A percentile compares a stretch with the other conserved stretches of the same genome.
Evolutionary conservation across 768 basidiomycete species (phyloP).

Genomic region (Russula dissimulans): DNA sequence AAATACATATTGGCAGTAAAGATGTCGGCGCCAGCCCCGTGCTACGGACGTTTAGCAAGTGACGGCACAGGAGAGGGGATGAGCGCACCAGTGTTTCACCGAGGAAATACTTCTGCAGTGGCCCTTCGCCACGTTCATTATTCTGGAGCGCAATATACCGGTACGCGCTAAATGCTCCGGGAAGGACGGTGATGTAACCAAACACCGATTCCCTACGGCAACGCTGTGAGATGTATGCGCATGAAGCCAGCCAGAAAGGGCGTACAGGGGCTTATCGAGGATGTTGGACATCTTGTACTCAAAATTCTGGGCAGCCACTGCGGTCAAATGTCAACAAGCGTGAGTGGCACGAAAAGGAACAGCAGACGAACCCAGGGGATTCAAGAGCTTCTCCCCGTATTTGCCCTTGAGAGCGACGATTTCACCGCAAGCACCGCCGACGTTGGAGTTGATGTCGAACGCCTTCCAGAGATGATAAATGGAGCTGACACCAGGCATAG

Average conservation of each 20-base stretch:
- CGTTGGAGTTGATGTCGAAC: slow-evolving; percentile 86
- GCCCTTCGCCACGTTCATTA: slow-evolving; percentile 73
- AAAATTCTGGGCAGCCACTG: slow-evolving; percentile 85
- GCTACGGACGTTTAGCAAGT: slow-evolving; percentile 30
- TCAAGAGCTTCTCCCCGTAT: slow-evolving; percentile 68
- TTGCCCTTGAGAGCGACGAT: slow-evolving; percentile 88
- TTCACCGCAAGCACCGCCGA: slow-evolving; percentile 93
- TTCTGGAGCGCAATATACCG: slow-evolving; percentile 88
- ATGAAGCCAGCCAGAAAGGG: slow-evolving; percentile 11
- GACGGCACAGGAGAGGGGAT: not conserved
- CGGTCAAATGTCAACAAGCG: not conserved
- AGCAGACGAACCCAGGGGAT: slow-evolving; percentile 44
- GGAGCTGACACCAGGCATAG: slow-evolving; percentile 76
- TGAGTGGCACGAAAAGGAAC: not conserved
- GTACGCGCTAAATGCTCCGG: slow-evolving; percentile 89
- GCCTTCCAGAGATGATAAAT: slow-evolving; percentile 95
- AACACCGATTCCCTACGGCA: slow-evolving; percentile 61
- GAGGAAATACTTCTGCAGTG: slow-evolving; percentile 91
- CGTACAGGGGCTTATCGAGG: slow-evolving; percentile 72
- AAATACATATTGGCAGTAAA: slow-evolving; percentile 97
- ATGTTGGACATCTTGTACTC: slow-evolving; percentile 95
- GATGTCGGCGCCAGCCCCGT: slow-evolving; percentile 78
- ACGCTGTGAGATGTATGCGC: not conserved
- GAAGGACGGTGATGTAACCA: slow-evolving; percentile 91
- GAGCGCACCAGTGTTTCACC: slow-evolving; percentile 79